Evolutionary conservation across 208 protist genomes (phyloP).

Genomic region (Lotmaria passim): DNA sequence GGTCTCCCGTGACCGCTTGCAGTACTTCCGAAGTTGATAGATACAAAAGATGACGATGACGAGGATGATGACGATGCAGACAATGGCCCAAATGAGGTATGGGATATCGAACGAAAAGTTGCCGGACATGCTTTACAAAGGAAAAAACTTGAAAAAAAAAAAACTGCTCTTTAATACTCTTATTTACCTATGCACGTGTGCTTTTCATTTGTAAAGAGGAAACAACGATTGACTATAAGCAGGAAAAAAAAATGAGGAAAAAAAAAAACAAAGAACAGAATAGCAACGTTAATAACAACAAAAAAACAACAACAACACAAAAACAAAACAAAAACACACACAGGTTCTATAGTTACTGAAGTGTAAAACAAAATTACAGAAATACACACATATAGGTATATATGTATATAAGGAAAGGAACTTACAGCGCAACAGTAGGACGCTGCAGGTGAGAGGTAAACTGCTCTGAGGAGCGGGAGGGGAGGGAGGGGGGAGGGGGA

Average conservation of each 20-base stretch:
- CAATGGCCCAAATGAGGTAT: not conserved
- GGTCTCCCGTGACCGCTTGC: not conserved
- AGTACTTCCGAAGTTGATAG: not conserved
- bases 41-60: constrained; percentile 3
- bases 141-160: not conserved
- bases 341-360: no score
- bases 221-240: no score
- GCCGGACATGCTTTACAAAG: not conserved
- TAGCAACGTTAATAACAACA: not conserved
- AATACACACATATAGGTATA: no score
- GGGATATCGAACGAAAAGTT: not conserved
- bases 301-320: not conserved
- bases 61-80: not conserved
- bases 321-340: not conserved
- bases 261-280: not conserved
- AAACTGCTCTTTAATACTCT: no score
- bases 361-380: no score
- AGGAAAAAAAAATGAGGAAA: not conserved
- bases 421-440: no score
- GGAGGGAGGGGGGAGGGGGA: no score
- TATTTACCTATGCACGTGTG: no score
- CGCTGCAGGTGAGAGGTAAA: no score
- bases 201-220: no score
- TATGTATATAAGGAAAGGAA: no score
- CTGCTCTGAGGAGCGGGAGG: no score